Percentiles rank a stretch among this genome's conserved stretches.
These are phyloP conservation scores for Verticillium zaregamsianum DNA, from an alignment of 2,329 filamentous ascomycete species.

Conservation along the genomic window DNA sequence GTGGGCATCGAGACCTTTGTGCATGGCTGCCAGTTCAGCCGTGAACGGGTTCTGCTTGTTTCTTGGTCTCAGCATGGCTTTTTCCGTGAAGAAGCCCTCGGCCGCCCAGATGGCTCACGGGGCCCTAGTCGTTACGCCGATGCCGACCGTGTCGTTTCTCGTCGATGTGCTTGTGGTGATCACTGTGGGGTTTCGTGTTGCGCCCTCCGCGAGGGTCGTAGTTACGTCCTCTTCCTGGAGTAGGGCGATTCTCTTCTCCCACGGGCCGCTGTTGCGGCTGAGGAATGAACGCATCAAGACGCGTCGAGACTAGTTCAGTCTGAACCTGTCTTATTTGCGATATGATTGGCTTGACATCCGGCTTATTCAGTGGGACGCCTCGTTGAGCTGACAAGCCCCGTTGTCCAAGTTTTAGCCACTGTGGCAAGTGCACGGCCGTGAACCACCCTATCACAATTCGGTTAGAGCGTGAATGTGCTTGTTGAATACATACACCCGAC, in stretches of 20 bases:
- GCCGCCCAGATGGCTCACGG: background rate
- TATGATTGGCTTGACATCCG: too few relatives aligned
- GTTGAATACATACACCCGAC: too few relatives aligned
- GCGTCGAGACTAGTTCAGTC: too few relatives aligned
- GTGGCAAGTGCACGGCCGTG: too few relatives aligned
- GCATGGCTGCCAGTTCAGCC: conserved; percentile 5
- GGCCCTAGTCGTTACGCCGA: background rate
- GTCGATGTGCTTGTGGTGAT: background rate
- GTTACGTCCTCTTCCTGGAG: background rate
- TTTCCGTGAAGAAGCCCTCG: background rate
- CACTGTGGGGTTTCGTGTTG: background rate
- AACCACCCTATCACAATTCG: too few relatives aligned
- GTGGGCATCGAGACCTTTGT: background rate
- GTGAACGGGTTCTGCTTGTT: conserved; percentile 6
- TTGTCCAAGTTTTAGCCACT: too few relatives aligned
- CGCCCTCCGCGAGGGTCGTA: background rate
- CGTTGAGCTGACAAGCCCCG: too few relatives aligned
- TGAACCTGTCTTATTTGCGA: too few relatives aligned
- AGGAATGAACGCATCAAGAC: too few relatives aligned
- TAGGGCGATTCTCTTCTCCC: background rate
- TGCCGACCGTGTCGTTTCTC: background rate
- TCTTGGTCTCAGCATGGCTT: background rate
- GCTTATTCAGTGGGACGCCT: too few relatives aligned
- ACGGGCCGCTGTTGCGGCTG: too few relatives aligned
- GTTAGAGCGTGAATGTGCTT: too few relatives aligned